Evolutionary conservation across 768 basidiomycete species (phyloP), one percentile per base, ranked within the genome.

Genomic region (Chalciporus chontae): DNA sequence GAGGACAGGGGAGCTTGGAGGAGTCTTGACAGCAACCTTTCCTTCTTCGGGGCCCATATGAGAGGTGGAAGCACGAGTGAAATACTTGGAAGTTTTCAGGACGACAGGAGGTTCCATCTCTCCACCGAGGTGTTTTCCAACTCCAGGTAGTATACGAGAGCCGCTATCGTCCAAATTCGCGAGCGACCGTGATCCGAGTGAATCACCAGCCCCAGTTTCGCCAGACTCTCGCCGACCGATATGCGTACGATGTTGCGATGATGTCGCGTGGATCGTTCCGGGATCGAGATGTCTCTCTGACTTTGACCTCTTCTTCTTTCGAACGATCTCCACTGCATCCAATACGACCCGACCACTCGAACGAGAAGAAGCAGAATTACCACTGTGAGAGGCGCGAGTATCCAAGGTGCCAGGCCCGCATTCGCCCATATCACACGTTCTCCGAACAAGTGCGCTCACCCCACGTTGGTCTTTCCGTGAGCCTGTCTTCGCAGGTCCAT

Each of bases 41-140:
- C n/a, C 23, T 10, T 13, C 3, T n/a, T n/a, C 6, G 9, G 27
- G 31, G 39, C n/a, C 17, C 4, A 40, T 26, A 10, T 9, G 18
- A 19, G 19, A 26, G 2, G 45, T 8, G 8, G 31, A 32, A 11
- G 2, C 8, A 7, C 9, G 18, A 1, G 21, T 4, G 7, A 65
- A 65, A 41, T 63, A 65, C 27, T 61, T 64, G 48, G 63, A 65
- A 3, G 46, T 51, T 42, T 49, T 60, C 9, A 26, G 5, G 0
- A 37, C 48, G 11, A 21, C 13, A 0, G 36, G 43, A 14, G 19
- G 17, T 36, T 38, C 27, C 18, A 21, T 10, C 15, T 29, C 19
- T 21, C 10, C 38, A 46, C 38, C 14, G 13, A 13, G 8, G 2
- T 5, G 1, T 10, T 19, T 47, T 14, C 37, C 36, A 3, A 4